Base-by-base conservation (phyloP, 208 protist genomes). In the Leishmania aethiopica region DNA sequence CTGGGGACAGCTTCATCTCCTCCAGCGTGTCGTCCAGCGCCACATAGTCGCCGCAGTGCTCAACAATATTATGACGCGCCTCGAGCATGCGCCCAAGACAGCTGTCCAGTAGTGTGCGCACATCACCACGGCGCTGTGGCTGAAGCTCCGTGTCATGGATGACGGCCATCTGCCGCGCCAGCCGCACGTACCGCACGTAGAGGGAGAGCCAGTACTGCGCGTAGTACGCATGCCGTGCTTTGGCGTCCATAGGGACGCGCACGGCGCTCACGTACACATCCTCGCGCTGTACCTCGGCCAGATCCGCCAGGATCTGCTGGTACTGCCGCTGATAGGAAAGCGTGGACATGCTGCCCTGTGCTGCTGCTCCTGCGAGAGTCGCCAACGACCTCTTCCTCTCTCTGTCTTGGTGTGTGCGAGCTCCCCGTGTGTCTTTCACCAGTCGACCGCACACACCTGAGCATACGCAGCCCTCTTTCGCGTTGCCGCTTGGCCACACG, bases 61-160 rank as follows among this genome's bases (percentile, higher is more conserved):
- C 64, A 17, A 90, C 91, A 57, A 99, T 75, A 40, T 89, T 77
- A 19, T 86, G 69, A n/a, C 98, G 94, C 32, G 98, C 84, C 79
- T 99, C 98, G 3, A 99, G 88, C 91, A 99, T 95, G 64, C 98
- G 94, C 22, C 95, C 98, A 11, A 99, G 90, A 72, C 96, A 97
- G 66, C 89, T 90, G 84, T 99, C 94, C 11, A 99, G 90, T 45
- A 98, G 77, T 13, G 90, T 91, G 53, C 95, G 90, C 32, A 99
- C 89, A 83, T 99, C 98, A 28, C 88, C 77, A 0, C 97, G 89
- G 81, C 99, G 98, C 83, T 99, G 98, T 60, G 97, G 97, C 85
- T 99, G 98, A 74, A 99, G 83, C 66, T 96, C 91, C 45, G 94
- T 94, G 84, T 99, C 96, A 71, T 99, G 96, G 17, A 96, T 87